These are phyloP conservation scores for Yarrowia sp. DNA, from an alignment of 805 yeast species.

Conservation along the genomic window DNA sequence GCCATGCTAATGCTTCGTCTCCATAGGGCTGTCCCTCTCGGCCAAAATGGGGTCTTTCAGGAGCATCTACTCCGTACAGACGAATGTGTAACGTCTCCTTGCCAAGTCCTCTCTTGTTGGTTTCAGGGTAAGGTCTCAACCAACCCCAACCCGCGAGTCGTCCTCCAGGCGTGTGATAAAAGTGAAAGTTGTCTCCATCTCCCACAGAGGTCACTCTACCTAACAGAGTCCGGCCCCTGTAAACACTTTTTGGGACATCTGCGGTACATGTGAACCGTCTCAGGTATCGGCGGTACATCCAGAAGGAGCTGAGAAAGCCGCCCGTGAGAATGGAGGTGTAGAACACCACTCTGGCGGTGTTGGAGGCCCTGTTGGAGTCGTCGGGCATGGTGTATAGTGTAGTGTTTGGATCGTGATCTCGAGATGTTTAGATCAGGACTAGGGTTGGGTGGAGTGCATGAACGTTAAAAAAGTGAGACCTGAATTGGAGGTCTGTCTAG, in stretches of 20 bases:
- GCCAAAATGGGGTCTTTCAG: constrained; percentile 94
- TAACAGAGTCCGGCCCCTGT: constrained; percentile 56
- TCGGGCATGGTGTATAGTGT: constrained; percentile 7
- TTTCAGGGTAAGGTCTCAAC: constrained; percentile 71
- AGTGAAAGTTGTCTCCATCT: constrained; percentile 93
- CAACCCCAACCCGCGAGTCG: constrained; percentile 90
- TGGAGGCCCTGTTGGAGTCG: constrained; percentile 26
- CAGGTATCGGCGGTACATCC: constrained; percentile 57
- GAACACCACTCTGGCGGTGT: constrained; percentile 33
- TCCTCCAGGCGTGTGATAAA: constrained; percentile 96
- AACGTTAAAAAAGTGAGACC: constrained; percentile 22
- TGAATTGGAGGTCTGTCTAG: neutral
- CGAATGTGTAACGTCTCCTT: constrained; percentile 80
- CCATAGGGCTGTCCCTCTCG: constrained; percentile 88
- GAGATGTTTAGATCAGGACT: constrained; percentile 34
- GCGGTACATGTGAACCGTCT: constrained; percentile 58
- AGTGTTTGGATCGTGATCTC: constrained; percentile 24
- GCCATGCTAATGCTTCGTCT: constrained; percentile 84
- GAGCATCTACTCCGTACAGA: constrained; percentile 94
- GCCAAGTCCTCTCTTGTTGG: constrained; percentile 56
- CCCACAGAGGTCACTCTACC: constrained; percentile 92
- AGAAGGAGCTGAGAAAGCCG: constrained; percentile 53
- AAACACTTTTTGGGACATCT: constrained; percentile 58
- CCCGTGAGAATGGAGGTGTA: constrained; percentile 46
- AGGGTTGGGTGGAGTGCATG: constrained; percentile 35